Conservation (phyloP, 2,329 filamentous ascomycete species). For the Cyclaneusma minus region DNA sequence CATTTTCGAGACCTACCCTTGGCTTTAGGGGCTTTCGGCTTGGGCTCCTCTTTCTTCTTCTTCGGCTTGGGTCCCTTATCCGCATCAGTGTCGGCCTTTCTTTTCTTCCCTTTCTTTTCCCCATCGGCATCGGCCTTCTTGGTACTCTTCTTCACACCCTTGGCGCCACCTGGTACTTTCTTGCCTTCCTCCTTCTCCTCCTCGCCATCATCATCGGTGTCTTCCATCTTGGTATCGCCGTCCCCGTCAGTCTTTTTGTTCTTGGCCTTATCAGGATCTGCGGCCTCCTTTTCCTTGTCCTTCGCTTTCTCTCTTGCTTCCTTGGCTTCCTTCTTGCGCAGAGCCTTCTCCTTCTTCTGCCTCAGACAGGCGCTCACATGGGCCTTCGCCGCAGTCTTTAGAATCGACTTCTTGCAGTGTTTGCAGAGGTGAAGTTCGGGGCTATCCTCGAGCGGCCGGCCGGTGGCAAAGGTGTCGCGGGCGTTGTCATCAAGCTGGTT, state of each 20-base stretch:
- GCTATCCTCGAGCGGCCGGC: conserved; percentile 65
- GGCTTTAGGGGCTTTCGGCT: conserved; percentile 67
- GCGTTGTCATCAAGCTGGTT: conserved; percentile 62
- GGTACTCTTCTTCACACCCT: conserved; percentile 44
- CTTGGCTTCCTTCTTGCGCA: conserved; percentile 20
- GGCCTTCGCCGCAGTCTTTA: conserved; percentile 57
- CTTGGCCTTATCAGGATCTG: conserved; percentile 13
- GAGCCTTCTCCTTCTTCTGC: conserved; percentile 27
- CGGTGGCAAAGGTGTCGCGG: conserved; percentile 65
- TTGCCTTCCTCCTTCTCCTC: conserved; percentile 21
- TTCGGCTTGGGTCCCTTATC: conserved; percentile 76
- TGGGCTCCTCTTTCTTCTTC: conserved; percentile 90
- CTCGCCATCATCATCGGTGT: conserved; percentile 23
- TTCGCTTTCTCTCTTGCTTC: conserved; percentile 23
- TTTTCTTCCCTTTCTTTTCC: conserved; percentile 55
- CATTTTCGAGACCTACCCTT: conserved; percentile 39
- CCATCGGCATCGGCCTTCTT: conserved; percentile 46
- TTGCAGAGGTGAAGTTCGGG: conserved; percentile 77
- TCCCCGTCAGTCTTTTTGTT: conserved; percentile 18
- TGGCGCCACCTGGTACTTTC: conserved; percentile 12
- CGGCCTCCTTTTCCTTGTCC: conserved; percentile 18
- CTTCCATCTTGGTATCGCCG: conserved; percentile 16
- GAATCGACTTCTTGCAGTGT: conserved; percentile 80
- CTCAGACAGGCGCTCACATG: conserved; percentile 77
- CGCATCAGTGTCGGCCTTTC: conserved; percentile 60